Base-by-base conservation (phyloP, 2,329 filamentous ascomycete genomes). In the Botrytis medusae region DNA sequence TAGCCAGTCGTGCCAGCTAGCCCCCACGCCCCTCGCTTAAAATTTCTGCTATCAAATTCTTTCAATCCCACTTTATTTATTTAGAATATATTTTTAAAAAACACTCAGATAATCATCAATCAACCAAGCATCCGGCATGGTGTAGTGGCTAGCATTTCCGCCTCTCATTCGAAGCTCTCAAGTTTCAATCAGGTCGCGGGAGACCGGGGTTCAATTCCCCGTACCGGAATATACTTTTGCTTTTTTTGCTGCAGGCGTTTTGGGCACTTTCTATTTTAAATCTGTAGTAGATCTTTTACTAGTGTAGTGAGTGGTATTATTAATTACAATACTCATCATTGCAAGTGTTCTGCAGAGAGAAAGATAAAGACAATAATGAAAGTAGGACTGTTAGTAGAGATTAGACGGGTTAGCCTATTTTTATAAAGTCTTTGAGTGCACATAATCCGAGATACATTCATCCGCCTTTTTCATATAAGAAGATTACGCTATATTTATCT, bases 61-160 rank as follows among this genome's bases (percentile, higher is more conserved):
- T 5, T 51, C n/a, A 12, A n/a, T 20, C 22, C 32, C 59, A 32
- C 59, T 14, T 2, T 4, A 1, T 0, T 14, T 6, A n/a, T 6
- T 2, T 22, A 37, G 5, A 40, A 25, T 0, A 61, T 61, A 61
- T 8, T 16, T 2, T 16, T 14, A 61, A 16, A 3, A 14, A 37
- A 16, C 2, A 1, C 2, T 0, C 0, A 3, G 0, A 2, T 16
- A 0, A 37, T 2, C 34, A n/a, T 61, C 9, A 22, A 37, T 16
- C 22, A 25, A 4, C 0, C 10, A 61, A 60, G 25, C 4, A 61
- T 61, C 59, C 59, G 59, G 59, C 59, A 61, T 61, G 59, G 59
- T 61, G 59, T 61, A 61, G 59, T 61, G 59, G 59, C 59, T 61
- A 61, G 59, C 59, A 61, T 61, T 61, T 61, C 59, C 59, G 59